Percentiles rank a stretch among this genome's conserved stretches.
Evolutionary conservation across 805 yeast genomes (phyloP).

Genomic region (Jamesozyma spencerorum): DNA sequence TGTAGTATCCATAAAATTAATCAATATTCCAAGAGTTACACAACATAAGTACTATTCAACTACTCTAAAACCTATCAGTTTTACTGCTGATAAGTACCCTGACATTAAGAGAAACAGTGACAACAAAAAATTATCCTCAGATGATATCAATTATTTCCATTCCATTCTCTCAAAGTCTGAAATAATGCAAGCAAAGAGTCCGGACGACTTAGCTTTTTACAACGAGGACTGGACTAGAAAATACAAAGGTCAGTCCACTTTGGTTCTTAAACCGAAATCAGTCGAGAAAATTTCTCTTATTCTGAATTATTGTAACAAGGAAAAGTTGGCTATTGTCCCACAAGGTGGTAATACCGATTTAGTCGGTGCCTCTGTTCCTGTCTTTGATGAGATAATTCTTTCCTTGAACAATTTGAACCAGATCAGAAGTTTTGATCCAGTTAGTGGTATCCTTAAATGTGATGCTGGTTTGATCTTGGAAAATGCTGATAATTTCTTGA

Average conservation of each 20-base stretch:
- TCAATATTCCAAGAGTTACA: background rate
- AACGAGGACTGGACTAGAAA: conserved; percentile 95
- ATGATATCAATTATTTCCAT: conserved; percentile 54
- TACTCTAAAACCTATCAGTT: background rate
- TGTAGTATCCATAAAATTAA: background rate
- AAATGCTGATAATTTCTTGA: conserved; percentile 66
- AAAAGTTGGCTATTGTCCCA: conserved; percentile 77
- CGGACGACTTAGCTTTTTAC: conserved; percentile 56
- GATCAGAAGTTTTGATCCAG: conserved; percentile 70
- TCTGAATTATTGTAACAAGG: conserved; percentile 68
- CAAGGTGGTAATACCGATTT: conserved; percentile 97
- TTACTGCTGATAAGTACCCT: conserved; percentile 63
- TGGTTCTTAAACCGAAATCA: conserved; percentile 75
- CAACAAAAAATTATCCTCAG: conserved; percentile 43
- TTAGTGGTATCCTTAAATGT: conserved; percentile 75
- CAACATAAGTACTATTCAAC: background rate
- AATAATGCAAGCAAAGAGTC: conserved; percentile 38
- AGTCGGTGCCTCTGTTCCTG: conserved; percentile 90
- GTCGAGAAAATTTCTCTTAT: conserved; percentile 70
- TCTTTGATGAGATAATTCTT: conserved; percentile 80
- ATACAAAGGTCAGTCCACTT: conserved; percentile 75
- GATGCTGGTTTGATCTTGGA: conserved; percentile 91
- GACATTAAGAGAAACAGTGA: conserved; percentile 41
- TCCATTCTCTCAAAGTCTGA: conserved; percentile 45
- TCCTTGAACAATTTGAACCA: conserved; percentile 64